Conservation (phyloP, 2,329 filamentous ascomycete genomes). For the Curvularia hawaiiensis region DNA sequence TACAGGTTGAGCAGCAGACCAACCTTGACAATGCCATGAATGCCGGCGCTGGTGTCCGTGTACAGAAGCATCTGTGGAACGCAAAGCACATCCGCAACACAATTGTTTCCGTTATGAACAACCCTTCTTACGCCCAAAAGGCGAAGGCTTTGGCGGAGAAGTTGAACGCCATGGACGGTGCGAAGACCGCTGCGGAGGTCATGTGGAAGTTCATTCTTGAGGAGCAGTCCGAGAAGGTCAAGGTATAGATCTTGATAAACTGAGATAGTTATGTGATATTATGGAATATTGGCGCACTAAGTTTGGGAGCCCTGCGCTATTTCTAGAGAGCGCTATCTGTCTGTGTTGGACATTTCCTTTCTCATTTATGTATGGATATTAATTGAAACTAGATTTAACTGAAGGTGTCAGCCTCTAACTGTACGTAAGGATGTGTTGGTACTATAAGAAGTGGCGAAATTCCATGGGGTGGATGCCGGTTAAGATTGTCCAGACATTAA, state of each 20-base stretch:
- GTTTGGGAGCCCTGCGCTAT: neutral
- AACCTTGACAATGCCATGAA: constrained; percentile 45
- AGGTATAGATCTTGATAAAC: constrained; percentile 1
- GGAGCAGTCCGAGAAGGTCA: constrained; percentile 22
- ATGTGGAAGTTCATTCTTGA: constrained; percentile 42
- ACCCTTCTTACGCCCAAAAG: constrained; percentile 32
- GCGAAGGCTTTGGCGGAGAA: constrained; percentile 32
- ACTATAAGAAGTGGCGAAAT: too few relatives aligned
- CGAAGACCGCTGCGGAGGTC: constrained; percentile 34
- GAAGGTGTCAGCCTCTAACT: neutral
- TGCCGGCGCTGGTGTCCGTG: constrained; percentile 35
- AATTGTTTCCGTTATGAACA: constrained; percentile 30
- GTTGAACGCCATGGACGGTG: constrained; percentile 38
- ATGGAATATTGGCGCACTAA: neutral
- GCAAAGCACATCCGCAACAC: constrained; percentile 35
- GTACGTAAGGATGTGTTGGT: neutral
- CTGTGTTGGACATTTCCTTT: neutral
- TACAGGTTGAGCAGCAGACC: constrained; percentile 43
- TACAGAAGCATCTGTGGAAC: constrained; percentile 39
- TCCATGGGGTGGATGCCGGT: too few relatives aligned
- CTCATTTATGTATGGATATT: neutral
- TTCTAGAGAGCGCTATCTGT: neutral
- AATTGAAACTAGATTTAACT: neutral
- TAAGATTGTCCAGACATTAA: neutral
- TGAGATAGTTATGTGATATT: neutral